phyloP scores from a whole-genome alignment of 306 rosid genomes.

The Vachellia collinsii region DNA sequence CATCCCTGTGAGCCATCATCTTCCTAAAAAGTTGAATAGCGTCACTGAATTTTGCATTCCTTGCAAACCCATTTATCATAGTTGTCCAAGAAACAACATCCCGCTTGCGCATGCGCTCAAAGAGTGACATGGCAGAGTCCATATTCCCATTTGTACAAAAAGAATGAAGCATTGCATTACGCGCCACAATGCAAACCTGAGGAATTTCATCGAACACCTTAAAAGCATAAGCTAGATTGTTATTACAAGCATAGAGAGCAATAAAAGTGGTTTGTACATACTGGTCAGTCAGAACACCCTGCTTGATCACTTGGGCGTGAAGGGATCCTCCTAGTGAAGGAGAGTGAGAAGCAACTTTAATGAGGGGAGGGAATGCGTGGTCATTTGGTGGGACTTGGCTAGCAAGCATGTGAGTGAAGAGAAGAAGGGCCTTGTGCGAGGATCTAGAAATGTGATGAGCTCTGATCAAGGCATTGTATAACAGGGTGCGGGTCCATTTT shows the following conservation, averaged over 20 bases:
- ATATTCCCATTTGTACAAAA: slow-evolving; percentile 60
- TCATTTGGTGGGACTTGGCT: slow-evolving; percentile 58
- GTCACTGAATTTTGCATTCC: slow-evolving; percentile 48
- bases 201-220: slow-evolving; percentile 77
- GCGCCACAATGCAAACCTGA: slow-evolving; percentile 52
- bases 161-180: slow-evolving; percentile 72
- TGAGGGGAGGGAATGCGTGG: slow-evolving; percentile 68
- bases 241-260: slow-evolving; percentile 36
- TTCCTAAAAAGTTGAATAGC: slow-evolving; percentile 55
- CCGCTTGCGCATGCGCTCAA: slow-evolving; percentile 45
- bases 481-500: slow-evolving; percentile 67
- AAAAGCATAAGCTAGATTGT: slow-evolving; percentile 4
- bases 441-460: slow-evolving; percentile 50
- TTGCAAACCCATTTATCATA: slow-evolving; percentile 64
- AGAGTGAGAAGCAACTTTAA: slow-evolving; percentile 49
- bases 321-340: slow-evolving; percentile 41
- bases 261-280: slow-evolving; percentile 67
- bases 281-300: slow-evolving; percentile 55
- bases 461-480: slow-evolving; percentile 69
- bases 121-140: slow-evolving; percentile 59
- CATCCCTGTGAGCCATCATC: slow-evolving; percentile 63
- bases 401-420: slow-evolving; percentile 72
- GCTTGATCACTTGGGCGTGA: slow-evolving; percentile 63
- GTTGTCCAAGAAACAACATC: slow-evolving; percentile 82
- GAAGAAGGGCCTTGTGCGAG: slow-evolving; percentile 46